Conservation (phyloP, 129 eudicot genomes). For the Scalesia atractyloides region DNA sequence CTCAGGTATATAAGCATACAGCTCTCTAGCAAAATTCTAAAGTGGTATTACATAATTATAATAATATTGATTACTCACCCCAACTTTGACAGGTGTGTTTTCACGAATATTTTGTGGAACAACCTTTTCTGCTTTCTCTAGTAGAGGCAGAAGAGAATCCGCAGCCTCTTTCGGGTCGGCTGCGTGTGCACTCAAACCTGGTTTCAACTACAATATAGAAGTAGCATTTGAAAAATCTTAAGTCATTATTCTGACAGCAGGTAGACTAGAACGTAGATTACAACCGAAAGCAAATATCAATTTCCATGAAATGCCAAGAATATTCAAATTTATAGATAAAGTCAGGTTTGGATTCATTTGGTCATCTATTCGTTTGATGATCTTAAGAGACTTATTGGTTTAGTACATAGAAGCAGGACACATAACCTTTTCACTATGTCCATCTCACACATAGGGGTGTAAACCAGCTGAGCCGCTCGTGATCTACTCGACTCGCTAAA, state of each 20-base stretch:
- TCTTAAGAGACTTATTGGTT: background rate
- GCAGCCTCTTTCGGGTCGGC: conserved; percentile 84
- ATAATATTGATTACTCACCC: conserved; percentile 43
- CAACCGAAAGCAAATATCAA: background rate
- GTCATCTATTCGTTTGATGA: conserved; percentile 5
- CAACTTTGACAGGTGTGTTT: conserved; percentile 89
- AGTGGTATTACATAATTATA: background rate
- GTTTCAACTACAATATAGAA: conserved; percentile 50
- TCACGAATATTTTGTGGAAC: conserved; percentile 63
- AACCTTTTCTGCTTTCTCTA: conserved; percentile 64
- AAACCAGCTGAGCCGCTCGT: too few relatives aligned
- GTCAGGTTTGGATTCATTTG: conserved; percentile 1
- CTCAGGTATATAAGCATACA: conserved; percentile 22
- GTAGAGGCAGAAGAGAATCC: conserved; percentile 60
- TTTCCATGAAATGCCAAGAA: conserved; percentile 7
- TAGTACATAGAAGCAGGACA: background rate
- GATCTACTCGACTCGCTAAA: too few relatives aligned
- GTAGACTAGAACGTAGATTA: conserved; percentile 11
- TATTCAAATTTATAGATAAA: conserved; percentile 1
- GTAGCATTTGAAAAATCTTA: background rate
- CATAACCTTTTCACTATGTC: background rate
- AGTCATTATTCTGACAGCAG: conserved; percentile 14
- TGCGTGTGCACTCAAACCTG: conserved; percentile 86
- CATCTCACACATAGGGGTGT: background rate
- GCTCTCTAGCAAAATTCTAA: conserved; percentile 11